Evolutionary conservation across 441 rosid species (phyloP).

Genomic region (Lepidium campestre): DNA sequence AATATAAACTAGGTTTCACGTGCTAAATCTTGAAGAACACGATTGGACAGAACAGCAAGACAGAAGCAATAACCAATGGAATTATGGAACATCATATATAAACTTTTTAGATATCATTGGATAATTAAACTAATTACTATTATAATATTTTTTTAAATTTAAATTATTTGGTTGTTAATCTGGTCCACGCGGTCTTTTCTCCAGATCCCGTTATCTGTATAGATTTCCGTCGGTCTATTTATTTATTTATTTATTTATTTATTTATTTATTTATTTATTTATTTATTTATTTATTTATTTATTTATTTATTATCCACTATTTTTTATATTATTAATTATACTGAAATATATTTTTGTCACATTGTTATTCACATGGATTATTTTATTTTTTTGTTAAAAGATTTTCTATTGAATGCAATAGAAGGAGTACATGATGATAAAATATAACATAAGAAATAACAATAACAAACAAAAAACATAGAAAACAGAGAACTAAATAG

Average conservation of each 20-base stretch:
- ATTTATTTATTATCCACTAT: background rate
- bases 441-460: too few species aligned
- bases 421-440: too few species aligned
- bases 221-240: slow-evolving; percentile 22
- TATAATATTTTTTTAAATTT: slow-evolving; percentile 15
- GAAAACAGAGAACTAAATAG: too few species aligned
- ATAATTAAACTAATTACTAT: slow-evolving; percentile 17
- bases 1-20: slow-evolving; percentile 11
- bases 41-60: slow-evolving; percentile 29
- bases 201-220: slow-evolving; percentile 17
- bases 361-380: background rate
- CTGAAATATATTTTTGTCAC: background rate
- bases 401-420: too few species aligned
- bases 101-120: slow-evolving; percentile 12
- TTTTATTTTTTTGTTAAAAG: too few species aligned
- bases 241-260: too few species aligned
- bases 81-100: slow-evolving; percentile 11
- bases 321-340: background rate
- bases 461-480: too few species aligned
- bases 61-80: slow-evolving; percentile 30
- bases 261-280: too few species aligned
- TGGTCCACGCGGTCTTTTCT: slow-evolving; percentile 29
- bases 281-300: too few species aligned
- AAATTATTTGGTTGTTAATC: slow-evolving; percentile 18
- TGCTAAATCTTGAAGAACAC: slow-evolving; percentile 27